These are phyloP conservation scores for Plicaturopsis crispa DNA, from an alignment of 768 basidiomycete genomes.

Conservation along the genomic window DNA sequence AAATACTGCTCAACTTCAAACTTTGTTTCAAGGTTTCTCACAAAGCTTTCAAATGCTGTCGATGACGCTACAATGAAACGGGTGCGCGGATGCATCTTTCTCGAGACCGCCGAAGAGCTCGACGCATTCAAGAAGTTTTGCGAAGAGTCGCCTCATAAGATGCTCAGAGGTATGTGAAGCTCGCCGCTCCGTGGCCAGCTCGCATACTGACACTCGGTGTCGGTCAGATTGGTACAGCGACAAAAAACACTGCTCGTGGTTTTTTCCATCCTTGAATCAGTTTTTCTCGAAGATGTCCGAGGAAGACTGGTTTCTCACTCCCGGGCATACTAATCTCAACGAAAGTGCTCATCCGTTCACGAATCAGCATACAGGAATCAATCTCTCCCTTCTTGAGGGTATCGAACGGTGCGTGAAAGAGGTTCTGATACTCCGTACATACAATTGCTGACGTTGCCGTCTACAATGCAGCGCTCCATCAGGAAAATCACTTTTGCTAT, in stretches of 20 bases:
- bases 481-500: no score
- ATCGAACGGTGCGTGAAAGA: slow-evolving; percentile 11
- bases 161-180: slow-evolving; percentile 9
- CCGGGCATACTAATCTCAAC: slow-evolving; percentile 12
- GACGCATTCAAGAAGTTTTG: slow-evolving; percentile 10
- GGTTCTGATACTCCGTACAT: no score
- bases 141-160: slow-evolving; percentile 5
- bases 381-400: slow-evolving; percentile 10
- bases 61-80: slow-evolving; percentile 6
- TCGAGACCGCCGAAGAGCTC: slow-evolving; percentile 7
- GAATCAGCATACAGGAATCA: slow-evolving; percentile 10
- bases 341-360: slow-evolving; percentile 13
- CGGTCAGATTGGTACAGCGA: slow-evolving; percentile 11
- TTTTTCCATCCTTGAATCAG: slow-evolving; percentile 11
- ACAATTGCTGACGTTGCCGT: no score
- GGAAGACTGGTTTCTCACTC: slow-evolving; percentile 11
- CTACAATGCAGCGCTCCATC: no score
- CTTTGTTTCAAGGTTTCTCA: background rate
- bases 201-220: background rate
- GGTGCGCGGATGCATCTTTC: background rate
- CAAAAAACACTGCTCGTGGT: slow-evolving; percentile 11
- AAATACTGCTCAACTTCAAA: no score
- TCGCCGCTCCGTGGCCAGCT: background rate
- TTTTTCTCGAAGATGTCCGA: slow-evolving; percentile 8
- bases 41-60: slow-evolving; percentile 4